Percentiles rank a stretch among this genome's conserved stretches.
These are phyloP conservation scores for Dactylellina drechsleri DNA, from an alignment of 2,329 filamentous ascomycete genomes.

Conservation along the genomic window DNA sequence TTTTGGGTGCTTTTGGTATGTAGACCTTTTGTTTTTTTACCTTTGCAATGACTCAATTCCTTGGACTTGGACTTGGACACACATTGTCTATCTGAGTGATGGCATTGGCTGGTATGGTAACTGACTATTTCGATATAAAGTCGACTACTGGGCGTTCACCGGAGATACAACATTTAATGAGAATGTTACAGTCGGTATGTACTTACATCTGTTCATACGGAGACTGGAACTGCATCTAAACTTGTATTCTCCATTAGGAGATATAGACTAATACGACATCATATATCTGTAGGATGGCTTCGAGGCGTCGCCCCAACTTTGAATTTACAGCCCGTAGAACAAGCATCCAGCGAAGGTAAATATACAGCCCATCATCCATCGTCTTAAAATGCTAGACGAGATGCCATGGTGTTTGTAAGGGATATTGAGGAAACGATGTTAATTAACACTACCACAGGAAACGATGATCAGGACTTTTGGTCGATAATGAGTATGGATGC, in stretches of 20 bases:
- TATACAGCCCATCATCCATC: neutral
- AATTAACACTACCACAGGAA: slow-evolving; percentile 65
- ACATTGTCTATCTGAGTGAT: neutral
- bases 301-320: slow-evolving; percentile 63
- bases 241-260: slow-evolving; percentile 62
- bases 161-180: slow-evolving; percentile 77
- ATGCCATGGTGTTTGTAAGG: too few species aligned
- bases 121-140: slow-evolving; percentile 55
- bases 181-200: slow-evolving; percentile 72
- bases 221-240: neutral
- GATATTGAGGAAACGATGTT: neutral
- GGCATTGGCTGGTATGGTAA: neutral
- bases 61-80: neutral
- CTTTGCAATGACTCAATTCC: neutral
- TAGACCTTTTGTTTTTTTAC: neutral
- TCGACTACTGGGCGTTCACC: slow-evolving; percentile 89
- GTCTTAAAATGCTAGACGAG: slow-evolving; percentile 7
- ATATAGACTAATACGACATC: too few species aligned
- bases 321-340: slow-evolving; percentile 49
- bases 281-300: slow-evolving; percentile 71
- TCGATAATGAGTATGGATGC: slow-evolving; percentile 74
- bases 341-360: slow-evolving; percentile 34
- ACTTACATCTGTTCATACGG: neutral
- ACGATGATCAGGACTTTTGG: slow-evolving; percentile 79
- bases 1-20: slow-evolving; percentile 40